These are phyloP conservation scores for Phycomyces blakesleeanus DNA, from an alignment of 192 early-diverging fungal genomes.

Conservation along the genomic window DNA sequence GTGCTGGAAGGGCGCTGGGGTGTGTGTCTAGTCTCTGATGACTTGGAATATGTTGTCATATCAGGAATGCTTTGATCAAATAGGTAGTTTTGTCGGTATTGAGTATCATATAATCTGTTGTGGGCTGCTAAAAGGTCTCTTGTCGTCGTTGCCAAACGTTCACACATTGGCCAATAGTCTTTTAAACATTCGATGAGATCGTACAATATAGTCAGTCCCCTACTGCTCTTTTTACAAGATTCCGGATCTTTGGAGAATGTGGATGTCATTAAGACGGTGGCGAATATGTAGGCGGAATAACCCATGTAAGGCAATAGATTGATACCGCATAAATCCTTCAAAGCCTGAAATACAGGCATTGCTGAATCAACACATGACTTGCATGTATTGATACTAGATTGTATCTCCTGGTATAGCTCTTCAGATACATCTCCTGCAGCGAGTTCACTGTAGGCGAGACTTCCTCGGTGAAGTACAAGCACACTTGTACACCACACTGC, in stretches of 20 bases:
- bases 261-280: slow-evolving; percentile 30
- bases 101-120: slow-evolving; percentile 21
- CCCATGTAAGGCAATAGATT: slow-evolving; percentile 27
- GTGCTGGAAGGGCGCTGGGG: background rate
- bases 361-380: slow-evolving; percentile 18
- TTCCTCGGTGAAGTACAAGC: slow-evolving; percentile 23
- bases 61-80: background rate
- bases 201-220: slow-evolving; percentile 15
- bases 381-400: slow-evolving; percentile 16
- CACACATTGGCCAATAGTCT: slow-evolving; percentile 31
- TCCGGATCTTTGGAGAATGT: slow-evolving; percentile 17
- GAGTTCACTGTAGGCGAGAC: slow-evolving; percentile 27
- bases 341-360: slow-evolving; percentile 19
- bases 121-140: slow-evolving; percentile 20
- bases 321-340: slow-evolving; percentile 19
- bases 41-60: background rate
- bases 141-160: slow-evolving; percentile 19
- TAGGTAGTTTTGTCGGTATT: slow-evolving; percentile 4
- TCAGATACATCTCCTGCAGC: background rate
- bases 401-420: slow-evolving; percentile 7
- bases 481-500: slow-evolving; percentile 20
- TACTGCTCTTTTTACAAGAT: slow-evolving; percentile 14
- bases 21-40: background rate
- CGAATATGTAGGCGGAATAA: slow-evolving; percentile 31
- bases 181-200: slow-evolving; percentile 12